Base-by-base conservation (phyloP, 495 filamentous ascomycete species). In the Penicillium alfredii region DNA sequence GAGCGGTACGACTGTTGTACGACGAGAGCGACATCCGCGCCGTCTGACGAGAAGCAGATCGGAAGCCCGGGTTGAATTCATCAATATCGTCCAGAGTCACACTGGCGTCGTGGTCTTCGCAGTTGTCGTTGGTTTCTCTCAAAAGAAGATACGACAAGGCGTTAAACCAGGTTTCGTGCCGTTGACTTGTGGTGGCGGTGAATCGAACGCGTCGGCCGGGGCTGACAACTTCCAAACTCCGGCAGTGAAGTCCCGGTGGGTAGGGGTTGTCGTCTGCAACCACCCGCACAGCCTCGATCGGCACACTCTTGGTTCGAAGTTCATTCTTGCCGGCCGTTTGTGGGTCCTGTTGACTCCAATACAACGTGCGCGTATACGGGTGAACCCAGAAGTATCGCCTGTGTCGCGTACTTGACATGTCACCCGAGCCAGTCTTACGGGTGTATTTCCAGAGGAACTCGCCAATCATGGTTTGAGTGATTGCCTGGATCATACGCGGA, bases 391-490 rank as follows among this genome's bases (percentile, higher is more conserved):
- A 98, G 68, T 94, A 98, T 17, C 92, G 81, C 21, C 86, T 78
- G 56, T 98, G 92, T 28, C 92, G 72, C 22, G 87, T 94, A 38
- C 76, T 78, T 4, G 90, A 96, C 64, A 94, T 80, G 30, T 87
- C 81, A 36, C 77, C 81, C 4, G 89, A 81, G 11, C 88, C 89
- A 40, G 88, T 72, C 62, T 86, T 93, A 43, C 93, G 82, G 1
- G 90, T 97, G 61, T 98, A 98, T 55, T 98, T 98, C 92, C 92
- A 98, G 10, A 97, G 74, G 59, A 88, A 96, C 54, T 98, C 92
- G 35, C 92, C 92, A 53, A 97, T 97, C 92, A 98, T 98, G 8
- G 92, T 98, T 61, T 98, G 92, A 4, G 93, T 97, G 44, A 98
- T 96, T 28, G 92, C 92, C 68, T 97, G 90, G 40, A 98, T 97